Evolutionary conservation across 352 stramenopile species (phyloP).

Genomic region (Globisporangium echinulatum): DNA sequence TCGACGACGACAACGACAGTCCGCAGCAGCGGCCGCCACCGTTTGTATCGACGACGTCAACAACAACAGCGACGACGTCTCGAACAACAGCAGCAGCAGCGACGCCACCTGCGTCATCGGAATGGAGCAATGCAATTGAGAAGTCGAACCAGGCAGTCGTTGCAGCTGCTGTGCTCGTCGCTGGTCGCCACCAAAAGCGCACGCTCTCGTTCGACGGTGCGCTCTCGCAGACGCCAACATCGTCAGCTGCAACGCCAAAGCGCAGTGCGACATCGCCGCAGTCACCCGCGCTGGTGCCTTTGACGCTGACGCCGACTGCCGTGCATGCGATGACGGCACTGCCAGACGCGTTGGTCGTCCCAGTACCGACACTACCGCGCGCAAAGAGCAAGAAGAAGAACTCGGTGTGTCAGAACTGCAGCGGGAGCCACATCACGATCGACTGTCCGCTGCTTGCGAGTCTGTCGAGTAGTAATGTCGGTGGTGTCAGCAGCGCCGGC

Average conservation of each 20-base stretch:
- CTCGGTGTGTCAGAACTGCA: conserved; percentile 70
- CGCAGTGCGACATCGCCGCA: neutral
- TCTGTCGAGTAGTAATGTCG: neutral
- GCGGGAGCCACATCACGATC: conserved; percentile 78
- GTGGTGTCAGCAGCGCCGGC: too few relatives aligned
- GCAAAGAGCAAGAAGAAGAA: conserved; percentile 61
- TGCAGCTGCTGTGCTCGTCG: conserved; percentile 30
- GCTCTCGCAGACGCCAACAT: neutral
- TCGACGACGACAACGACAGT: neutral
- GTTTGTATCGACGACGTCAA: too few relatives aligned
- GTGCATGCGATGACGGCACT: conserved; percentile 12
- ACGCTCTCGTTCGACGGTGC: conserved; percentile 34
- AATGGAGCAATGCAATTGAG: conserved; percentile 25
- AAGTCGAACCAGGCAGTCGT: conserved; percentile 37
- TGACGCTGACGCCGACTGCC: conserved; percentile 12
- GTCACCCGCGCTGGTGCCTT: neutral
- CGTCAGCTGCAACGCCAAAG: neutral
- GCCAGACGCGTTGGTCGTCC: conserved; percentile 19
- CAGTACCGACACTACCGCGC: conserved; percentile 24
- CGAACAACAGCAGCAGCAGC: too few relatives aligned
- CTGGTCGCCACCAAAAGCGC: conserved; percentile 31
- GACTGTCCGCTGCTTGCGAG: conserved; percentile 66
- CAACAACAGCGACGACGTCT: too few relatives aligned
- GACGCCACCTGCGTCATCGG: neutral
- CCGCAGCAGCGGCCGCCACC: too few relatives aligned